These are phyloP conservation scores for Geotrichum phurueaensis DNA, from an alignment of 1,139 yeast species.

Conservation along the genomic window DNA sequence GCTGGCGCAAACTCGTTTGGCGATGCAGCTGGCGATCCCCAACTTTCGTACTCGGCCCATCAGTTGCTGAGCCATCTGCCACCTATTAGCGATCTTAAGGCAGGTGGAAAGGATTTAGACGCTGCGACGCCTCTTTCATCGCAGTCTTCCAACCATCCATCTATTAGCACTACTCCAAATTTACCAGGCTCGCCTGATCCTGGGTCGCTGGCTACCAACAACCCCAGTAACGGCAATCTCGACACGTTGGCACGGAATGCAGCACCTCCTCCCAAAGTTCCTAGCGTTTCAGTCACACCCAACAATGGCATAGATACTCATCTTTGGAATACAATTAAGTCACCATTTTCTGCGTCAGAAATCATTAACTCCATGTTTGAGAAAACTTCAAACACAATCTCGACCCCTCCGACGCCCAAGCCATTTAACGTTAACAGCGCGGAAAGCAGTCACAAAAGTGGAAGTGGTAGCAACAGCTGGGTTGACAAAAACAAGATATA, in stretches of 20 bases:
- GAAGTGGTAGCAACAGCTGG: constrained; percentile 1
- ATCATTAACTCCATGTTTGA: constrained; percentile 10
- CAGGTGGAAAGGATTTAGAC: constrained; percentile 1
- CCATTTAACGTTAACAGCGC: neutral
- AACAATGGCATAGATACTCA: constrained; percentile 1
- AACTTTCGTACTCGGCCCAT: neutral
- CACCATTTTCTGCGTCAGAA: constrained; percentile 10
- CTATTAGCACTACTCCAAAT: constrained; percentile 12
- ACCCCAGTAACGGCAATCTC: neutral
- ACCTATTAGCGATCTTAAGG: constrained; percentile 9
- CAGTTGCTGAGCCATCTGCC: constrained; percentile 7
- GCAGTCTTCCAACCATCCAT: constrained; percentile 10
- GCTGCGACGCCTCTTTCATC: neutral
- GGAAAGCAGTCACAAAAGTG: neutral
- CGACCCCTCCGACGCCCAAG: neutral
- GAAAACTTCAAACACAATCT: neutral
- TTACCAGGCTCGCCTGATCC: constrained; percentile 10
- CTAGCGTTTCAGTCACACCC: neutral
- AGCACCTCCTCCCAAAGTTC: neutral
- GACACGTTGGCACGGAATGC: neutral
- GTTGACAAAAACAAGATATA: constrained; percentile 20
- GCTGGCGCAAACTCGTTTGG: neutral
- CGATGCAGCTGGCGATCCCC: neutral
- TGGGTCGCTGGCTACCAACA: neutral
- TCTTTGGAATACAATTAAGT: constrained; percentile 11